Evolutionary conservation across 2,329 filamentous ascomycete species (phyloP).

Genomic region (Cercospora sesami): DNA sequence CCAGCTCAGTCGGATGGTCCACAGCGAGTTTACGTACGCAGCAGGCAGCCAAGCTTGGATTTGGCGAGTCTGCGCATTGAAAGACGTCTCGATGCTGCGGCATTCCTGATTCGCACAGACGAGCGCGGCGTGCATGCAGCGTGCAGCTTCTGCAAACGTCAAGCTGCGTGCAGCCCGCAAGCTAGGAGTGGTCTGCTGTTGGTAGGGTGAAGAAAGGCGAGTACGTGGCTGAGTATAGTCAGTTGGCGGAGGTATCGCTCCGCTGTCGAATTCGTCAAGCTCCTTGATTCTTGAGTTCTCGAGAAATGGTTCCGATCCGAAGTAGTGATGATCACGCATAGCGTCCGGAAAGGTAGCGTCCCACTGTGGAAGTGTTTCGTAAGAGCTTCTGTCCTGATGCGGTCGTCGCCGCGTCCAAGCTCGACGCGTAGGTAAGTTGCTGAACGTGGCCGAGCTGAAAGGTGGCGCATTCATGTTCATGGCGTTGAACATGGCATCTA

Average conservation of each 20-base stretch:
- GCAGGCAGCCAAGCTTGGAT: constrained; percentile 21
- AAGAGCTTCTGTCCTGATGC: constrained; percentile 1
- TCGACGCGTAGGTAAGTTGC: neutral
- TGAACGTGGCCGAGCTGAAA: constrained; percentile 2
- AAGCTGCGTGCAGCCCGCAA: neutral
- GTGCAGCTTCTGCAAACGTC: constrained; percentile 23
- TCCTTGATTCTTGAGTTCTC: constrained; percentile 15
- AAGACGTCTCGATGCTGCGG: constrained; percentile 19
- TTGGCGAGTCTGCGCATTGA: constrained; percentile 10
- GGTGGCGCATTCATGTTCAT: constrained; percentile 15
- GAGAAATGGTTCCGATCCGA: constrained; percentile 4
- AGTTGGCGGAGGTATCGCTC: neutral
- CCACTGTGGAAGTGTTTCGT: neutral
- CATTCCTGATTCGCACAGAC: constrained; percentile 21
- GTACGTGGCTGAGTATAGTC: neutral
- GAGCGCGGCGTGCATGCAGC: constrained; percentile 20
- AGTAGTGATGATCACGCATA: constrained; percentile 15
- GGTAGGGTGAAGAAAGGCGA: neutral
- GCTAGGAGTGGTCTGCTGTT: neutral
- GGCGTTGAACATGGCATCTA: constrained; percentile 16
- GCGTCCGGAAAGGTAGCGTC: constrained; percentile 7
- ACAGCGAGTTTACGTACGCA: constrained; percentile 19
- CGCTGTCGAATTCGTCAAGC: constrained; percentile 13
- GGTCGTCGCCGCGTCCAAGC: constrained; percentile 11
- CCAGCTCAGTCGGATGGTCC: constrained; percentile 23